Evolutionary conservation across 2,329 filamentous ascomycete species (phyloP).

Genomic region (Setomelanomma holmii): DNA sequence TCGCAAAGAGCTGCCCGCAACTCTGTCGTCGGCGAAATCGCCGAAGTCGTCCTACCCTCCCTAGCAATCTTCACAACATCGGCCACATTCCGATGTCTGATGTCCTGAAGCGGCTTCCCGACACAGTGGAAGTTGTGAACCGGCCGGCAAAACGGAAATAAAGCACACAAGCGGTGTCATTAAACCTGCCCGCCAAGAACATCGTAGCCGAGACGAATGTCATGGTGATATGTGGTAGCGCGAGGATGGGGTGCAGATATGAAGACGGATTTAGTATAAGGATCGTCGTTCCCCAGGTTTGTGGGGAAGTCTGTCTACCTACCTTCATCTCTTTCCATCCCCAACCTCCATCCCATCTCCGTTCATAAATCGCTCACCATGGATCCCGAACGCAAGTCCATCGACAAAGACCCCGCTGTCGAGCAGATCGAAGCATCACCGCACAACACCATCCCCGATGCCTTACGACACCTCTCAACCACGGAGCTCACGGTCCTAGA

Average conservation of each 20-base stretch:
- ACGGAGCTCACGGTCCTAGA: constrained; percentile 30
- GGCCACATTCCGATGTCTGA: too few species aligned
- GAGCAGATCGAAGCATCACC: constrained; percentile 15
- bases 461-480: constrained; percentile 16
- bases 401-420: constrained; percentile 7
- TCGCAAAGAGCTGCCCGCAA: too few species aligned
- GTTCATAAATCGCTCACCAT: not conserved
- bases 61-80: too few species aligned
- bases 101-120: too few species aligned
- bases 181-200: too few species aligned
- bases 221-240: not conserved
- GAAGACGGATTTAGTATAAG: constrained; percentile 1
- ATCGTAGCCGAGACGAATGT: too few species aligned
- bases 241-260: not conserved
- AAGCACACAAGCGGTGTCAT: too few species aligned
- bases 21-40: too few species aligned
- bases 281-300: constrained; percentile 2
- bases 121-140: too few species aligned
- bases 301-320: constrained; percentile 1
- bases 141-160: too few species aligned
- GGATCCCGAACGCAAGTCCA: constrained; percentile 4
- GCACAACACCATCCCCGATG: constrained; percentile 13
- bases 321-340: not conserved
- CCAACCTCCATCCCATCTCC: not conserved
- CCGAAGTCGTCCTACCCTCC: too few species aligned